These are phyloP conservation scores for Xerocomus amazonicus DNA, from an alignment of 1,284 basidiomycete species.

Conservation along the genomic window DNA sequence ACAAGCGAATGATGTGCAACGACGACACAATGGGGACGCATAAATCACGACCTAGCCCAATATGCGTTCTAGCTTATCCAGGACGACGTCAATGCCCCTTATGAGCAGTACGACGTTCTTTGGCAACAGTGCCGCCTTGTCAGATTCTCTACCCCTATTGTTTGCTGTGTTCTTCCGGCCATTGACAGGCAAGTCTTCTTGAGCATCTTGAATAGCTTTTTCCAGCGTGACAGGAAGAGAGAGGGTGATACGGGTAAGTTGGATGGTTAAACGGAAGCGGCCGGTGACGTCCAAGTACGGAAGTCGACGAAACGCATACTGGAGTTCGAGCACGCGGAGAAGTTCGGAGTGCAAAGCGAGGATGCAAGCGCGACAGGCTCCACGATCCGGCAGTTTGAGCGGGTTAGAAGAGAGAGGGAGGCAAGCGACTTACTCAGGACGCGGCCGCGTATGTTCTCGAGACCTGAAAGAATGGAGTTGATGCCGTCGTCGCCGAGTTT, in stretches of 20 bases:
- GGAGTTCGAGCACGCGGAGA: constrained; percentile 71
- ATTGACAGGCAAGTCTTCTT: constrained; percentile 10
- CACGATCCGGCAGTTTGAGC: background rate
- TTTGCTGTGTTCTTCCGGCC: constrained; percentile 7
- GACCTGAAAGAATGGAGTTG: constrained; percentile 56
- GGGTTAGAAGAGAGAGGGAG: background rate
- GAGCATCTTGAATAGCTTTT: constrained; percentile 50
- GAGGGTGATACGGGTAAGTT: constrained; percentile 77
- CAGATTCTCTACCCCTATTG: constrained; percentile 15
- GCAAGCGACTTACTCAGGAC: constrained; percentile 52
- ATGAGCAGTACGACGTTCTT: constrained; percentile 54
- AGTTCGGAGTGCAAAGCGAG: constrained; percentile 72
- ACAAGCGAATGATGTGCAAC: too few species aligned
- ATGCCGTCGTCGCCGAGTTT: constrained; percentile 71
- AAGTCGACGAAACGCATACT: constrained; percentile 70
- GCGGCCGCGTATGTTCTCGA: constrained; percentile 63
- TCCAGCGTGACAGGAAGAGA: constrained; percentile 76
- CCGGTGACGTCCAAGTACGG: constrained; percentile 77
- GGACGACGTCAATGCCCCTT: constrained; percentile 52
- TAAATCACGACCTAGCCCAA: constrained; percentile 34
- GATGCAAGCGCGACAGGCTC: constrained; percentile 78
- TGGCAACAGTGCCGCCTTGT: constrained; percentile 47
- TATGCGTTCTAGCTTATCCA: constrained; percentile 64
- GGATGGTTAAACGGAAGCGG: constrained; percentile 73
- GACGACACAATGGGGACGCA: too few species aligned